These are phyloP conservation scores for Epichloe sibirici DNA, from an alignment of 2,329 filamentous ascomycete genomes.

Conservation along the genomic window DNA sequence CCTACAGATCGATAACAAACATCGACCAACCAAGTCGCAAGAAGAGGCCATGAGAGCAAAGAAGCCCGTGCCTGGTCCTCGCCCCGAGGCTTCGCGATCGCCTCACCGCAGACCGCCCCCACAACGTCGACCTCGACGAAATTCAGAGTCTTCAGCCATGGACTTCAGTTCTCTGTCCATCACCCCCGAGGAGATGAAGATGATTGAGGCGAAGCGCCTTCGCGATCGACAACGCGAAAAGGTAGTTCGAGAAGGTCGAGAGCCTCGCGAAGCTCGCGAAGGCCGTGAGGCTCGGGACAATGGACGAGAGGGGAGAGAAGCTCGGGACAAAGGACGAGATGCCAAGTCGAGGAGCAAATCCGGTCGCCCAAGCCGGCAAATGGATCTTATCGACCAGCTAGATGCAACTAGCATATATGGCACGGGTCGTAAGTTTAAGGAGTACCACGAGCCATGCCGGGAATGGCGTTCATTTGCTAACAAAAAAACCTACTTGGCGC, in stretches of 20 bases:
- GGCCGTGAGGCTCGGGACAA: slow-evolving; percentile 36
- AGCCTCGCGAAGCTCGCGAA: slow-evolving; percentile 14
- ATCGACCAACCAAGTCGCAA: slow-evolving; percentile 53
- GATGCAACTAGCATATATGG: slow-evolving; percentile 96
- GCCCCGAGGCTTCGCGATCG: slow-evolving; percentile 23
- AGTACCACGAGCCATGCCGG: not conserved
- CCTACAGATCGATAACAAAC: slow-evolving; percentile 27
- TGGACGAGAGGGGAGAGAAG: slow-evolving; percentile 29
- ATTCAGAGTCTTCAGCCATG: slow-evolving; percentile 67
- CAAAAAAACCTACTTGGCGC: not conserved
- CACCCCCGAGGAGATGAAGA: slow-evolving; percentile 38
- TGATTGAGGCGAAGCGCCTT: slow-evolving; percentile 24
- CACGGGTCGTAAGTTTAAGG: slow-evolving; percentile 58
- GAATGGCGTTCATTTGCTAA: not conserved
- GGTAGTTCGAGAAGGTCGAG: slow-evolving; percentile 3
- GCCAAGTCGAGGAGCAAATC: slow-evolving; percentile 34
- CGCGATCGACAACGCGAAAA: slow-evolving; percentile 13
- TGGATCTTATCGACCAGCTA: slow-evolving; percentile 93
- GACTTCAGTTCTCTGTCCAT: slow-evolving; percentile 44
- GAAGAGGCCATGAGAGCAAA: slow-evolving; percentile 49
- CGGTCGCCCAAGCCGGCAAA: slow-evolving; percentile 35
- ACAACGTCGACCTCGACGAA: slow-evolving; percentile 50
- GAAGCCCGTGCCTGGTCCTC: slow-evolving; percentile 17
- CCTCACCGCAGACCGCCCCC: slow-evolving; percentile 22
- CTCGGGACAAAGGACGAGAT: slow-evolving; percentile 25